These are phyloP conservation scores for Sclerotiophoma versabilis DNA, from an alignment of 2,329 filamentous ascomycete species.

Conservation along the genomic window DNA sequence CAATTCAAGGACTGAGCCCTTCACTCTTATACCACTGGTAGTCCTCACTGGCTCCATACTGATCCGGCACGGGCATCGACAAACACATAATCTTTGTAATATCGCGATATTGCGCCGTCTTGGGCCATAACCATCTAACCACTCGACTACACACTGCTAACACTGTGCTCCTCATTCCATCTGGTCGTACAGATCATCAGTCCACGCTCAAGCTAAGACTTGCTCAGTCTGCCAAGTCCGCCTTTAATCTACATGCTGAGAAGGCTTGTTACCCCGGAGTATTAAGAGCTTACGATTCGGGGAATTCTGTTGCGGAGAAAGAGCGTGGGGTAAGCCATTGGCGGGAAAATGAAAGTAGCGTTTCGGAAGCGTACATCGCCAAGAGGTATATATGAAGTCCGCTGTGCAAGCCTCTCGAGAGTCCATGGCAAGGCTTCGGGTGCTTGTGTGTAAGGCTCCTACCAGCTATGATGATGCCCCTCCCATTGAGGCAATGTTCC, in stretches of 20 bases:
- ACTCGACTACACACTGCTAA: too few species aligned
- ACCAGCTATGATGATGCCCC: not conserved
- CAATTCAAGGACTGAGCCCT: not conserved
- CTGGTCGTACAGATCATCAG: not conserved
- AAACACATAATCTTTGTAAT: not conserved
- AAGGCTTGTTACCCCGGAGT: constrained; percentile 2
- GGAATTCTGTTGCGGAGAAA: not conserved
- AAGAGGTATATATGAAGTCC: constrained; percentile 6
- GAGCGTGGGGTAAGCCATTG: not conserved
- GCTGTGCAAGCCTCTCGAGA: not conserved
- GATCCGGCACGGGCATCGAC: not conserved
- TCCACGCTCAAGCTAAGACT: not conserved
- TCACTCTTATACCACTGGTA: not conserved
- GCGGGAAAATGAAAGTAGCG: not conserved
- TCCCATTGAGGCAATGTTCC: too few species aligned
- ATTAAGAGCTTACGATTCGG: not conserved
- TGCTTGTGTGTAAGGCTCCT: not conserved
- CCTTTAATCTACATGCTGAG: not conserved
- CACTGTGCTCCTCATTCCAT: not conserved
- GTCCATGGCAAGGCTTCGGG: constrained; percentile 2
- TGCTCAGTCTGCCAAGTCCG: not conserved
- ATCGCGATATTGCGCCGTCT: not conserved
- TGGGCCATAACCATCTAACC: not conserved
- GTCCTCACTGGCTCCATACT: not conserved
- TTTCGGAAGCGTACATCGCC: not conserved